Percentiles rank a stretch among this genome's conserved stretches.
These are phyloP conservation scores for Taxillus chinensis DNA, from an alignment of 164 flowering plant species.

Conservation along the genomic window DNA sequence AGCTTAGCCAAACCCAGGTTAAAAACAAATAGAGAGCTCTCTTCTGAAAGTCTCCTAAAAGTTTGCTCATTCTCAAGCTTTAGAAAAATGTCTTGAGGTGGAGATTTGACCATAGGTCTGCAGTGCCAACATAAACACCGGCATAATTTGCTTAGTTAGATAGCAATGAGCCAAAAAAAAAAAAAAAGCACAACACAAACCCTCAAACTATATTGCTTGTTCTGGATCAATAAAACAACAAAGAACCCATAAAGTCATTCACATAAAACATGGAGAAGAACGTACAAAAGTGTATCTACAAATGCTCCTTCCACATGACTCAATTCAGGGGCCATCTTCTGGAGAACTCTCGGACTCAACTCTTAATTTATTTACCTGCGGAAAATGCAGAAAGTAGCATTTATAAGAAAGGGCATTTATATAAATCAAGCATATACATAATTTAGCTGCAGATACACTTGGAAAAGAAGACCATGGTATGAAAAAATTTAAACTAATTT, in stretches of 20 bases:
- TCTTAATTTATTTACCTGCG: slow-evolving; percentile 54
- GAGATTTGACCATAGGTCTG: slow-evolving; percentile 64
- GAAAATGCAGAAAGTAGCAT: slow-evolving; percentile 1
- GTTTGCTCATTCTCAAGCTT: slow-evolving; percentile 61
- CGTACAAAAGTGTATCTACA: slow-evolving; percentile 77
- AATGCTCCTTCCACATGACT: slow-evolving; percentile 89
- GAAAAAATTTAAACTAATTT: no score
- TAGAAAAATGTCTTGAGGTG: slow-evolving; percentile 72
- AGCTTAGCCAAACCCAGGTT: slow-evolving; percentile 70
- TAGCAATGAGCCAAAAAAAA: no score
- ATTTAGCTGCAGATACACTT: no score
- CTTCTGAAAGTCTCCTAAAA: slow-evolving; percentile 46
- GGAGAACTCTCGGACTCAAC: slow-evolving; percentile 35
- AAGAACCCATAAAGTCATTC: no score
- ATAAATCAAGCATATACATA: no score
- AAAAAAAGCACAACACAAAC: no score
- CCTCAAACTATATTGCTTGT: no score
- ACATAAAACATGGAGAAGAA: not conserved
- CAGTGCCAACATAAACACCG: slow-evolving; percentile 2
- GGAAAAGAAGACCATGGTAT: no score
- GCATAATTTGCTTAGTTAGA: no score
- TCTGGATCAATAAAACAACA: no score
- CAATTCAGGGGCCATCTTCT: slow-evolving; percentile 60
- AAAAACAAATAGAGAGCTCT: slow-evolving; percentile 72
- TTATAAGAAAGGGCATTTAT: no score